Percentiles rank a stretch among this genome's conserved stretches.
These are phyloP conservation scores for Emericellopsis terricola DNA, from an alignment of 495 filamentous ascomycete species.

Conservation along the genomic window DNA sequence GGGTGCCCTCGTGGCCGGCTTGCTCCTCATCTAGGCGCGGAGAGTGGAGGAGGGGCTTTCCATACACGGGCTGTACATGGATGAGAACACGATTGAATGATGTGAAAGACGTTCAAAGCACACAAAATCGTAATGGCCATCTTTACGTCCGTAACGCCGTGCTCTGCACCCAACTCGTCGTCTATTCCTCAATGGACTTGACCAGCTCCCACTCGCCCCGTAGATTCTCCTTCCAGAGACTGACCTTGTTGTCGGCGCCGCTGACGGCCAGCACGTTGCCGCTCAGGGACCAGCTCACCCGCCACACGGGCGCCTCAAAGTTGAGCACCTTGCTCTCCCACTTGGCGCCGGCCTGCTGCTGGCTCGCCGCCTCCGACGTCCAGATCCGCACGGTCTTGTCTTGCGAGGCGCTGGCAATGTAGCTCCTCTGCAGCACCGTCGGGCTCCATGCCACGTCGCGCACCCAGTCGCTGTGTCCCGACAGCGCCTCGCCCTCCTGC, in stretches of 20 bases:
- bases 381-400: constrained; percentile 96
- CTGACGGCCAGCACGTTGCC: constrained; percentile 92
- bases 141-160: neutral
- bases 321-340: constrained; percentile 73
- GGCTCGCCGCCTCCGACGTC: constrained; percentile 45
- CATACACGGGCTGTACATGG: neutral
- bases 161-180: neutral
- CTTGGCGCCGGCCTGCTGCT: constrained; percentile 33
- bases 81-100: too few species aligned
- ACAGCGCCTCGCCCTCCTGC: constrained; percentile 34
- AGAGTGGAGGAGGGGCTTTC: neutral
- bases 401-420: constrained; percentile 88
- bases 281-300: constrained; percentile 93
- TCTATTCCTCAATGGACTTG: constrained; percentile 85
- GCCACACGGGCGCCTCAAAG: constrained; percentile 83
- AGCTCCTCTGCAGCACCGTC: constrained; percentile 79
- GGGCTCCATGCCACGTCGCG: constrained; percentile 95
- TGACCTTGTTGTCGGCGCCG: constrained; percentile 92
- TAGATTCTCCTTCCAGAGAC: constrained; percentile 70
- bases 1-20: neutral
- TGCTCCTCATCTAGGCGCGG: neutral
- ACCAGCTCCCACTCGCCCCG: constrained; percentile 83
- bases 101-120: too few species aligned
- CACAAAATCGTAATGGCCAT: too few species aligned
- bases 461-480: constrained; percentile 91